Evolutionary conservation across 2,329 filamentous ascomycete species (phyloP).

Genomic region (Fonsecaea multimorphosa): DNA sequence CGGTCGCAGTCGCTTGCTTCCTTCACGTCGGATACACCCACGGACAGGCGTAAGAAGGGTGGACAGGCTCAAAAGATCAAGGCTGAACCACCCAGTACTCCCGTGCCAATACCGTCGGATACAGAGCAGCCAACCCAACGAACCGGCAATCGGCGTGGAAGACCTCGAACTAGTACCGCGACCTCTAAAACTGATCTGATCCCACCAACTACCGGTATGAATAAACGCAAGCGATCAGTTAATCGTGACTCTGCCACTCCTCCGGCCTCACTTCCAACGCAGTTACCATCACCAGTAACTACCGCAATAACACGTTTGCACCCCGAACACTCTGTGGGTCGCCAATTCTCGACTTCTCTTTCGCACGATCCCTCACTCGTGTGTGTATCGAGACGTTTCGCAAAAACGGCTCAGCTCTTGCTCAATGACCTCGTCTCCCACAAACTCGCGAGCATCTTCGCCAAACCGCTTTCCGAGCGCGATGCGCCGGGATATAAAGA

Average conservation of each 20-base stretch:
- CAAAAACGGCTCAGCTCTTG: conserved; percentile 73
- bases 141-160: conserved; percentile 42
- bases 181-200: conserved; percentile 18
- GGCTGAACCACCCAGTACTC: conserved; percentile 44
- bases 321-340: conserved; percentile 32
- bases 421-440: conserved; percentile 79
- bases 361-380: conserved; percentile 45
- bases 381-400: conserved; percentile 55
- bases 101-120: conserved; percentile 44
- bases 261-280: conserved; percentile 18
- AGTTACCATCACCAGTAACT: conserved; percentile 21
- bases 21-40: conserved; percentile 36
- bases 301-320: neutral
- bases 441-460: conserved; percentile 79
- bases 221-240: conserved; percentile 52
- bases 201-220: conserved; percentile 13
- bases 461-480: conserved; percentile 73
- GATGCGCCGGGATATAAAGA: conserved; percentile 78
- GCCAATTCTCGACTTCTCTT: conserved; percentile 43
- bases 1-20: conserved; percentile 38
- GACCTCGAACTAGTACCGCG: conserved; percentile 22
- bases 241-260: conserved; percentile 40
- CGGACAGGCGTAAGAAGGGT: conserved; percentile 29
- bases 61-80: conserved; percentile 36
- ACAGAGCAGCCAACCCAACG: conserved; percentile 45